A percentile compares a stretch with the other conserved stretches of the same genome.
Conservation (phyloP, 139 green algal genomes). For the Eudorina sp. region DNA sequence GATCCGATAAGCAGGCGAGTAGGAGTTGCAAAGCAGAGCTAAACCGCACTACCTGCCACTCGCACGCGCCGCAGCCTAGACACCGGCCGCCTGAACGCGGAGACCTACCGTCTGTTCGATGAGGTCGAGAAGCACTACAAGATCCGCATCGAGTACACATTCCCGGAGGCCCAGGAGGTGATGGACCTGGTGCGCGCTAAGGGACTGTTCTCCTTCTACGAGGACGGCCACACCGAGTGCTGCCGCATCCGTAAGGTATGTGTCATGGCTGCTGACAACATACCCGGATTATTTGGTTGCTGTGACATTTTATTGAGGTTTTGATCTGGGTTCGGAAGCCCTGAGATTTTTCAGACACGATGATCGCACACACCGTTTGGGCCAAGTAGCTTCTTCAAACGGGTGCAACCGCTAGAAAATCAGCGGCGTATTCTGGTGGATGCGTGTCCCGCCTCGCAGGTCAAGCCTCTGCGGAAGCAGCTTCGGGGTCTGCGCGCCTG, state of each 20-base stretch:
- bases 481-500: constrained; percentile 92
- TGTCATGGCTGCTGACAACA: background rate
- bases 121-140: constrained; percentile 97
- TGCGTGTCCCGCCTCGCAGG: constrained; percentile 76
- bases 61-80: constrained; percentile 83
- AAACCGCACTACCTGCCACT: too few relatives aligned
- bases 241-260: constrained; percentile 94
- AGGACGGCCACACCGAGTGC: constrained; percentile 98
- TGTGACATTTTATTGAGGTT: too few relatives aligned
- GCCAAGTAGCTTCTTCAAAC: too few relatives aligned
- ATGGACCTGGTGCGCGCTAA: constrained; percentile 95
- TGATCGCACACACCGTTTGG: too few relatives aligned
- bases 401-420: too few relatives aligned
- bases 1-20: too few relatives aligned
- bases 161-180: constrained; percentile 93
- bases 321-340: too few relatives aligned
- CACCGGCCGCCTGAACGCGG: constrained; percentile 96
- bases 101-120: constrained; percentile 97
- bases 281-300: too few relatives aligned
- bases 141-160: constrained; percentile 99
- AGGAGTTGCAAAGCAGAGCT: too few relatives aligned
- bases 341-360: too few relatives aligned
- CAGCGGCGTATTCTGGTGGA: too few relatives aligned
- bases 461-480: constrained; percentile 89
- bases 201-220: constrained; percentile 99